Conservation (phyloP, 176 grass and related monocot species). For the Tillandsia leiboldiana region DNA sequence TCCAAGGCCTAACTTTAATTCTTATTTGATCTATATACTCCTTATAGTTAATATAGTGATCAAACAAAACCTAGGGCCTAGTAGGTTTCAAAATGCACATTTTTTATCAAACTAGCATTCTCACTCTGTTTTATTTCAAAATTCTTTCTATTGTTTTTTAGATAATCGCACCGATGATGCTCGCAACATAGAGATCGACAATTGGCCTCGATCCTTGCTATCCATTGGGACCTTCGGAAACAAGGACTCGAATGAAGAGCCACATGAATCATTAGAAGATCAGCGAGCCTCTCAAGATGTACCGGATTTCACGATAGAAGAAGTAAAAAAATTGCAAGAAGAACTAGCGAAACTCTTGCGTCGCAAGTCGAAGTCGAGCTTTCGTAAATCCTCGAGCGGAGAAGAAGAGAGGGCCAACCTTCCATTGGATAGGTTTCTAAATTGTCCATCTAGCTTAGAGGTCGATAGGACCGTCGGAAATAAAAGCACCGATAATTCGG, state of each 20-base stretch:
- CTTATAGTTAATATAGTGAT: too few relatives aligned
- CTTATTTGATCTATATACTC: background rate
- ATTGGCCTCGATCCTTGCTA: conserved; percentile 35
- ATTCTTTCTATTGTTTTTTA: conserved; percentile 16
- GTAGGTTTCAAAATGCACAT: background rate
- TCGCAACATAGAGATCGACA: conserved; percentile 21
- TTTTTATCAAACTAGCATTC: conserved; percentile 17
- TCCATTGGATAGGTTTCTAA: conserved; percentile 71
- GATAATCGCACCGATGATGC: conserved; percentile 27
- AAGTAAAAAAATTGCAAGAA: conserved; percentile 64
- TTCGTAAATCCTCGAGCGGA: background rate
- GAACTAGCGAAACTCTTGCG: conserved; percentile 44
- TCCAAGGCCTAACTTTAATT: background rate
- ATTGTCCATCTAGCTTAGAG: conserved; percentile 87
- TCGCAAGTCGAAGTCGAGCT: conserved; percentile 35
- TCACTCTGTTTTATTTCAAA: background rate
- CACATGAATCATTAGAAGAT: conserved; percentile 7
- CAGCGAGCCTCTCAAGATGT: conserved; percentile 24
- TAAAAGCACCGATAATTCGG: background rate
- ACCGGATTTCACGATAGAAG: conserved; percentile 65
- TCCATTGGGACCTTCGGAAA: conserved; percentile 64
- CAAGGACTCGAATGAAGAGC: conserved; percentile 26
- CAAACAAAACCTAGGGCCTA: too few relatives aligned
- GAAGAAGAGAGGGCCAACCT: conserved; percentile 27
- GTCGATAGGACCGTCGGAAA: conserved; percentile 34